Evolutionary conservation across 225 moss, liverwort and hornwort species (phyloP).

Genomic region (Sphagnum contortum): DNA sequence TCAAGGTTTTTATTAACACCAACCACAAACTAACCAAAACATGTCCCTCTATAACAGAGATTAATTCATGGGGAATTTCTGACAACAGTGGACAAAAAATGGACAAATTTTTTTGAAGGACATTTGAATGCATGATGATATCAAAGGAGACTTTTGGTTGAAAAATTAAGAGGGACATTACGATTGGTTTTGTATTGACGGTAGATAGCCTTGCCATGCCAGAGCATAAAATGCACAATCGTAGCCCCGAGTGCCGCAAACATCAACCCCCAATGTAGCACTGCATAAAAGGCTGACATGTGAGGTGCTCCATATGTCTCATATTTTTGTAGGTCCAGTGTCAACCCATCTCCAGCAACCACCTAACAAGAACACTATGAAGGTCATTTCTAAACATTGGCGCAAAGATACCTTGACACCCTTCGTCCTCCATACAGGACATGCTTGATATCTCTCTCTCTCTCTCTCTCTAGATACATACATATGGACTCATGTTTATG

Average conservation of each 20-base stretch:
- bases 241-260: conserved; percentile 62
- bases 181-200: conserved; percentile 26
- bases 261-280: conserved; percentile 58
- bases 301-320: conserved; percentile 52
- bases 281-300: conserved; percentile 51
- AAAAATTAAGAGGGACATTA: conserved; percentile 1
- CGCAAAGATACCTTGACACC: background rate
- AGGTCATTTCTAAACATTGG: background rate
- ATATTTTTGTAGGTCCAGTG: conserved; percentile 46
- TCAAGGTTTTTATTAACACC: too few species aligned
- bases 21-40: too few species aligned
- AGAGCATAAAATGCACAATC: conserved; percentile 56
- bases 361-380: conserved; percentile 24
- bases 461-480: background rate
- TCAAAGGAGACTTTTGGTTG: too few species aligned
- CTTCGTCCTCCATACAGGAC: too few species aligned
- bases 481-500: background rate
- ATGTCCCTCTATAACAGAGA: too few species aligned
- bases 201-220: conserved; percentile 67
- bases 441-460: too few species aligned
- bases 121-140: too few species aligned
- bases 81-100: too few species aligned
- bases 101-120: too few species aligned
- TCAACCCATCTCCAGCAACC: conserved; percentile 38
- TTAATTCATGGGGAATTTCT: too few species aligned